These are phyloP conservation scores for Penicillium daleae DNA, from an alignment of 495 filamentous ascomycete genomes.

Conservation along the genomic window DNA sequence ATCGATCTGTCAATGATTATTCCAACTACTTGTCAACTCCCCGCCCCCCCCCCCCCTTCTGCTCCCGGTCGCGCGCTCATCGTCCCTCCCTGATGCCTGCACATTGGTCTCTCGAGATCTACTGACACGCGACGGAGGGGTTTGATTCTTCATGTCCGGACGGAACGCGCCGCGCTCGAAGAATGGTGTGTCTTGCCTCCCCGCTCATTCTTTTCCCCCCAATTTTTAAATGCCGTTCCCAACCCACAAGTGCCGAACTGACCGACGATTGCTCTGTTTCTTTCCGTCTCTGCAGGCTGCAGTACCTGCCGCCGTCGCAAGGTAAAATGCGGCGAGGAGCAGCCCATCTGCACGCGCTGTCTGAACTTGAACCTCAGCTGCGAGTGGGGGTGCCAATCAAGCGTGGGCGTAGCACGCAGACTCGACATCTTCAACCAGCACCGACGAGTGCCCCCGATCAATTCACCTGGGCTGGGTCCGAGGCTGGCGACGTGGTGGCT, in stretches of 20 bases:
- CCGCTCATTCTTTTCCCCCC: constrained; percentile 8
- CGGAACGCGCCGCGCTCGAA: constrained; percentile 53
- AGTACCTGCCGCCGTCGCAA: constrained; percentile 60
- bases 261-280: neutral
- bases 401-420: constrained; percentile 32
- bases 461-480: constrained; percentile 12
- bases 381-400: constrained; percentile 45
- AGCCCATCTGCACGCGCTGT: constrained; percentile 54
- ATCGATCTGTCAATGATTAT: neutral
- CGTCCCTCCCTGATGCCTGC: constrained; percentile 15
- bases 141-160: constrained; percentile 42
- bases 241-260: constrained; percentile 1
- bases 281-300: constrained; percentile 36
- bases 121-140: constrained; percentile 24
- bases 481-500: constrained; percentile 22
- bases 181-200: constrained; percentile 34
- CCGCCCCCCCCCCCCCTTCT: no score
- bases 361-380: constrained; percentile 35
- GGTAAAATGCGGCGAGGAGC: constrained; percentile 59
- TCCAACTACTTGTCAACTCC: neutral
- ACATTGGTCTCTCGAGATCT: constrained; percentile 12
- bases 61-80: neutral
- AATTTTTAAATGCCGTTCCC: constrained; percentile 9
- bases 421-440: constrained; percentile 41
- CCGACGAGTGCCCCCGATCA: constrained; percentile 15